Percentiles rank a stretch among this genome's conserved stretches.
Conservation (phyloP, 108 stramenopile species). For the Skeletonema marinoi region DNA sequence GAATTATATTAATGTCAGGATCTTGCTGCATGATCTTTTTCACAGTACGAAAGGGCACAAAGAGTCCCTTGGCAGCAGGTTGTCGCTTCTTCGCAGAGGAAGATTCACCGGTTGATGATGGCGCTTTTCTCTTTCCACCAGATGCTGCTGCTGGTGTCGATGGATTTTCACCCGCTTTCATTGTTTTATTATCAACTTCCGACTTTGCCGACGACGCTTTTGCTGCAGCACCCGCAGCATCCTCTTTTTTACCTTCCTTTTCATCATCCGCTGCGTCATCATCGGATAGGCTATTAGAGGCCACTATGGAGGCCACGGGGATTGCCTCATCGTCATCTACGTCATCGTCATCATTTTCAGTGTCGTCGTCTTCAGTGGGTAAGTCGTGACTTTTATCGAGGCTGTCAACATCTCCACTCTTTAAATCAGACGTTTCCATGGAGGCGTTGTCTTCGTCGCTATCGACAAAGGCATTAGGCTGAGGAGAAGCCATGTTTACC, state of each 20-base stretch:
- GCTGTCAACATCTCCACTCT: neutral
- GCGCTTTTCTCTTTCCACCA: neutral
- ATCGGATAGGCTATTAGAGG: neutral
- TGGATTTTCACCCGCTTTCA: neutral
- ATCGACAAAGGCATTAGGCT: neutral
- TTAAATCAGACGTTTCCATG: neutral
- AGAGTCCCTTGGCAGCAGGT: constrained; percentile 73
- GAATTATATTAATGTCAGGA: constrained; percentile 80
- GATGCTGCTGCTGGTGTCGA: neutral
- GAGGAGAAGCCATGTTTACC: neutral
- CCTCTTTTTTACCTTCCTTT: neutral
- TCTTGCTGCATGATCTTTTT: constrained; percentile 88
- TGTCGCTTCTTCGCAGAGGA: constrained; percentile 13
- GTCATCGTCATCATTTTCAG: neutral
- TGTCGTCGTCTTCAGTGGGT: neutral
- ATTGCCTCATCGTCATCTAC: constrained; percentile 27
- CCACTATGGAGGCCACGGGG: neutral
- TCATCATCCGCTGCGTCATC: constrained; percentile 4
- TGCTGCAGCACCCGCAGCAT: neutral
- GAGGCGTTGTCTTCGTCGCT: neutral
- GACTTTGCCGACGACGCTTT: neutral
- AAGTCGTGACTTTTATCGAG: neutral
- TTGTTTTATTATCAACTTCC: neutral
- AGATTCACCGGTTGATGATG: neutral
- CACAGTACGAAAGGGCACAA: constrained; percentile 81